These are phyloP conservation scores for Maudiozyma humilis DNA, from an alignment of 1,139 yeast species.

Conservation along the genomic window DNA sequence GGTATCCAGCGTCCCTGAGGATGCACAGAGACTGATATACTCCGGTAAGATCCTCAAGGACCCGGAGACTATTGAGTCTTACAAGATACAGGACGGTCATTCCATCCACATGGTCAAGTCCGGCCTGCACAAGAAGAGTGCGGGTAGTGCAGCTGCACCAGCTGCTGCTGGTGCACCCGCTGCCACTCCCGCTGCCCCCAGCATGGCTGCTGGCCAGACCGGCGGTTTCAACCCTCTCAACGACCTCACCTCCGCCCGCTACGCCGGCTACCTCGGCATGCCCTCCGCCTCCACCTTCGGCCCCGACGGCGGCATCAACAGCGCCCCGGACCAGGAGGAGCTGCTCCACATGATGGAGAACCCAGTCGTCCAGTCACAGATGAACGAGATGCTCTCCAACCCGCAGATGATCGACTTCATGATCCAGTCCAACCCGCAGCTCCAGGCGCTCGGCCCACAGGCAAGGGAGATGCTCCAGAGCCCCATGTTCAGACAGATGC, in stretches of 20 bases:
- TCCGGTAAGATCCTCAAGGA: conserved; percentile 92
- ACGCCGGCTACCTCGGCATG: conserved; percentile 77
- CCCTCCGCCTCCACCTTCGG: conserved; percentile 90
- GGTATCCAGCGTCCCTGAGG: conserved; percentile 57
- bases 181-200: conserved; percentile 32
- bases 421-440: conserved; percentile 76
- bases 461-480: conserved; percentile 79
- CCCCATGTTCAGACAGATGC: conserved; percentile 76
- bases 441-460: conserved; percentile 82
- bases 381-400: conserved; percentile 69
- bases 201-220: conserved; percentile 71
- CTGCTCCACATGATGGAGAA: conserved; percentile 65
- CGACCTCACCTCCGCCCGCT: conserved; percentile 88
- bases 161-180: conserved; percentile 11
- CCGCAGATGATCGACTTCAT: conserved; percentile 79
- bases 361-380: conserved; percentile 72
- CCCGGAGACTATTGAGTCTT: conserved; percentile 59
- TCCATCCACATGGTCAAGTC: conserved; percentile 79
- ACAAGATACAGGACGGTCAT: conserved; percentile 79
- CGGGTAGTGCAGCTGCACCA: conserved; percentile 26
- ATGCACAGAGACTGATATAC: conserved; percentile 78
- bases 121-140: conserved; percentile 39
- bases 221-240: conserved; percentile 87
- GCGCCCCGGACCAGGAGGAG: conserved; percentile 66
- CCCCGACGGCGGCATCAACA: conserved; percentile 85